Evolutionary conservation across 257 asterid genomes (phyloP), one percentile per base, ranked within the genome.

Genomic region (Jacaranda copaia): DNA sequence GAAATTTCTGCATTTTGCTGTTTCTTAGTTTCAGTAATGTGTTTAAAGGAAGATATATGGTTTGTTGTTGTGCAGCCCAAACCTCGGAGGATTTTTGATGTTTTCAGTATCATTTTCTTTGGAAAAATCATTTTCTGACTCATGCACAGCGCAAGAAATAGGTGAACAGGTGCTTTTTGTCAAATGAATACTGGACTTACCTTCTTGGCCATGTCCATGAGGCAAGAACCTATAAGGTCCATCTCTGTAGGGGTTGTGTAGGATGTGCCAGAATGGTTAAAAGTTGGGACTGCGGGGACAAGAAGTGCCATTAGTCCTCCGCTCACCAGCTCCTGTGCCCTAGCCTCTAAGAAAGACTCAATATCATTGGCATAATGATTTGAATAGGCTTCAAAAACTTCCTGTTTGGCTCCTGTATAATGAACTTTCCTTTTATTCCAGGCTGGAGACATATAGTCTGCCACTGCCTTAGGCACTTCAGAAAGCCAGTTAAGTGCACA

Each of bases 251-350:
- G 82, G 52, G 73, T 68, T 15, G 75, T 73, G 67, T 14, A 75
- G 75, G 75, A 73, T 19, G 84, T 67, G 18, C 25, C 65, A 0
- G 79, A 69, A 65, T 70, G 32, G 16, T 14, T 19, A 18, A 39
- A 76, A 77, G 61, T 40, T 55, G 85, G 88, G 39, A 75, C 86
- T 12, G 82, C 88, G 4, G 88, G 89, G 25, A 85, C 73, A 16
- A 86, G 79, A 61, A 89, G 86, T 8, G 86, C 80, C 89, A 82
- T 78, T n/a, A 87, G 75, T 38, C 91, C 91, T 63, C 89, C 89
- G 19, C 45, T 5, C 35, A 80, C 84, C 63, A 87, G 76, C 70
- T 88, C 91, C 68, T 78, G 48, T 8, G 89, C 88, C 75, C 89
- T 78, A 72, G 87, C 85, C n/a, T 84, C 69, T 49, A 86, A 78